These are phyloP conservation scores for Tympanopsis confertula DNA, from an alignment of 2,329 filamentous ascomycete genomes.

Conservation along the genomic window DNA sequence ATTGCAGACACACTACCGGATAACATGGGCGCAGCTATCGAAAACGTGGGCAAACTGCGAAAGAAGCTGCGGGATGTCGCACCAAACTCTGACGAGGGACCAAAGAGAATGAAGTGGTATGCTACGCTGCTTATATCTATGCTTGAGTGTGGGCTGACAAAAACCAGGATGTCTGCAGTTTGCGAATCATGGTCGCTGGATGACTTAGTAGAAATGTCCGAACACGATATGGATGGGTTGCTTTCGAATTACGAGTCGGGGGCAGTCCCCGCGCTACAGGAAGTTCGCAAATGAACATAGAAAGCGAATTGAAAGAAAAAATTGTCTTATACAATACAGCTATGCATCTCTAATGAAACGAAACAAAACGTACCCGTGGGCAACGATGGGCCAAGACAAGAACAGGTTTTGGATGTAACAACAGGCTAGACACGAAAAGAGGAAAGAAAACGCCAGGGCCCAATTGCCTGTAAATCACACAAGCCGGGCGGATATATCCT, in stretches of 20 bases:
- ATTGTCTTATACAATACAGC: no score
- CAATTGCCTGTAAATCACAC: no score
- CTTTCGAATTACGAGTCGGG: constrained; percentile 21
- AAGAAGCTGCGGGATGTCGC: constrained; percentile 69
- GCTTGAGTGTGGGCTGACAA: not conserved
- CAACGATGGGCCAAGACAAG: no score
- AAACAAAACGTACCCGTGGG: no score
- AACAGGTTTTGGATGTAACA: no score
- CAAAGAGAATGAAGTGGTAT: constrained; percentile 83
- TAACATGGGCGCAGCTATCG: constrained; percentile 75
- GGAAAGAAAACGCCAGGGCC: no score
- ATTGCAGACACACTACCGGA: constrained; percentile 68
- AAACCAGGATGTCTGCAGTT: constrained; percentile 72
- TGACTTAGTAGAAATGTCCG: constrained; percentile 70
- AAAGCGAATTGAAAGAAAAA: no score
- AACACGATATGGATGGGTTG: constrained; percentile 75
- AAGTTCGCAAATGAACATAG: no score
- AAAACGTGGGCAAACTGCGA: constrained; percentile 70
- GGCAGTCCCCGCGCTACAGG: not conserved
- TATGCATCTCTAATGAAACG: no score
- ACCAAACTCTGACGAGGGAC: constrained; percentile 60
- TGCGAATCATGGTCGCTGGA: constrained; percentile 80
- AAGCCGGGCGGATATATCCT: no score
- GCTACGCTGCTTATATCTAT: constrained; percentile 12
- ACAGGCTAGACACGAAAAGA: no score